Evolutionary conservation across 2,329 filamentous ascomycete genomes (phyloP), one percentile per base, ranked within the genome.

Genomic region (Ceratocystis papillata): DNA sequence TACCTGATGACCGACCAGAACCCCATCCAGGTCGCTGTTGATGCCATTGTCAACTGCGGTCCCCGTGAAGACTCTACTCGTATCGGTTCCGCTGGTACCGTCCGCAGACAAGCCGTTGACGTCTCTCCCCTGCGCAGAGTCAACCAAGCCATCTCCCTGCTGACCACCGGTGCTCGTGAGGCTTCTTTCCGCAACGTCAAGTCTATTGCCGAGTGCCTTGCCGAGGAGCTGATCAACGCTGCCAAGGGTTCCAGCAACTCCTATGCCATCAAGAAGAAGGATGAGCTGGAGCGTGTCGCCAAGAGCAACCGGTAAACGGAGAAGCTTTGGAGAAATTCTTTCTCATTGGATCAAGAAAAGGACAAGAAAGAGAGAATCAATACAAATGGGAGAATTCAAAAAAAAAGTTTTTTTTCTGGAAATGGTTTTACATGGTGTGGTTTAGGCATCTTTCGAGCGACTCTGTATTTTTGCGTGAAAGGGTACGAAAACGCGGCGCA

Each of bases 1-100:
- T 92, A 97, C 89, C 92, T 99, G 83, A 97, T 97, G 91, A 97
- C 95, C 86, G 94, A 99, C 86, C 94, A 97, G 85, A 99, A 99
- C 89, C 94, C 94, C 78, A 95, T 99, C 85, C 94, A 99, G 85
- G 87, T 99, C 77, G 92, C 93, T 77, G 94, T 99, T 76, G 94
- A 99, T 77, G 94, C 94, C 79, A 96, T 99, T 74, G 94, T 97
- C 87, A 99, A 99, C 90, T 99, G 94, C 84, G 94, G 94, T 79
- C 94, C 94, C 80, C 93, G 94, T 79, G 94, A 99, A 93, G 94
- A 99, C 85, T 92, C 87, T 80, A 99, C 94, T 82, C 90, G 94
- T 88, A 99, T 99, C 77, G 94, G 95, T 81, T 96, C 90, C 77
- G 94, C 94, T 73, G 94, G 94, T 89, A 99, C 94, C 82, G 94